A percentile compares a stretch with the other conserved stretches of the same genome.
phyloP scores from a whole-genome alignment of 495 filamentous ascomycete genomes.

The Penicillium psychrofluorescens region DNA sequence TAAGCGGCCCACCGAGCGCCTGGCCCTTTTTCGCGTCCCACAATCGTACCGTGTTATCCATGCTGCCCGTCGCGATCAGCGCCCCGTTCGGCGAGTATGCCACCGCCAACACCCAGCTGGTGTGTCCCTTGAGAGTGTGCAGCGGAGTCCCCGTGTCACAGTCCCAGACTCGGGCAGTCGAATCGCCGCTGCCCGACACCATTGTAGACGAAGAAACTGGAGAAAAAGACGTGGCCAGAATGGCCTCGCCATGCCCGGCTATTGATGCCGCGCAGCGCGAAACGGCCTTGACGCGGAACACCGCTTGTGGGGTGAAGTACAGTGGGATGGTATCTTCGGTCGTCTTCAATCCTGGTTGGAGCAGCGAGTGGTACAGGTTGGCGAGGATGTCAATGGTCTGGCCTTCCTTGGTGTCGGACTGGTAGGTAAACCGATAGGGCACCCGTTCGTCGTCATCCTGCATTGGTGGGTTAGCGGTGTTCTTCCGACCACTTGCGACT shows the following conservation, averaged over 20 bases:
- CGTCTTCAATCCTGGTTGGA: constrained; percentile 55
- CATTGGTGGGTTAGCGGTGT: background rate
- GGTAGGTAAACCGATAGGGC: constrained; percentile 81
- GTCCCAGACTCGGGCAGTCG: constrained; percentile 91
- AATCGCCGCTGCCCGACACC: constrained; percentile 85
- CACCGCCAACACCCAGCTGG: constrained; percentile 85
- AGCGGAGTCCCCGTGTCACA: constrained; percentile 89
- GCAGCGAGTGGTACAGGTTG: constrained; percentile 67
- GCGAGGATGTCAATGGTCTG: constrained; percentile 51
- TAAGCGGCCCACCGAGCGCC: constrained; percentile 65
- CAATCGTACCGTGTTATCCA: constrained; percentile 85
- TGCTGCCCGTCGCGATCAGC: constrained; percentile 82
- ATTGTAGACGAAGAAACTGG: constrained; percentile 72
- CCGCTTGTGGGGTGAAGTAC: constrained; percentile 81
- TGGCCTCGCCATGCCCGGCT: constrained; percentile 85
- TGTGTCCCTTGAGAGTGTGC: constrained; percentile 86
- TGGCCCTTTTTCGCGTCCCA: constrained; percentile 87
- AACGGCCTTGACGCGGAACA: constrained; percentile 90
- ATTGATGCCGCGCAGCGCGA: constrained; percentile 85
- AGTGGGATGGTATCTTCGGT: constrained; percentile 72
- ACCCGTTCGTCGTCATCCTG: constrained; percentile 71
- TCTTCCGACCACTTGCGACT: too few relatives aligned
- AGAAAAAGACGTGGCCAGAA: constrained; percentile 83
- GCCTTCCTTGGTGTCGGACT: constrained; percentile 43
- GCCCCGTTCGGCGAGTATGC: constrained; percentile 78